Evolutionary conservation across 2,329 filamentous ascomycete species (phyloP), one percentile per base, ranked within the genome.

Genomic region (Diaporthe caulivora): DNA sequence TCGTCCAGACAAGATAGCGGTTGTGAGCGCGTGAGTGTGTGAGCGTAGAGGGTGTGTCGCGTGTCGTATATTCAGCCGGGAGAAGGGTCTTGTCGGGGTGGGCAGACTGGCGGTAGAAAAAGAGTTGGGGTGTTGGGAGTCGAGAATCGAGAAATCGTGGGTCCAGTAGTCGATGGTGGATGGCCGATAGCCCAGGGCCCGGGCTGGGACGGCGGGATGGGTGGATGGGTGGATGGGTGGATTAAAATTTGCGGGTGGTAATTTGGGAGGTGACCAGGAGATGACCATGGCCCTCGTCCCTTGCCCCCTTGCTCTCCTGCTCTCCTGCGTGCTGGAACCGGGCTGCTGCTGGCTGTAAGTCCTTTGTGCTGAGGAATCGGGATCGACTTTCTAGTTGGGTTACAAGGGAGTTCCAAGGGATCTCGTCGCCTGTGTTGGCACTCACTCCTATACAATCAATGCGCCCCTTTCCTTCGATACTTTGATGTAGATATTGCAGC

Each of bases 181-280:
- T 26, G 58, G 58, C 1, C 42, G 44, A 44, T 62, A 17, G 37
- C 17, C 57, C 37, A 44, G 57, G 24, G 57, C 40, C 37, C 34
- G 34, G 29, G 49, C 42, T n/a, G 44, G 62, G 44, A 51, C 62
- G 47, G 62, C 62, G 62, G 62, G 44, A 65, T 65, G 62, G 60
- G 44, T 51, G 62, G 44, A 65, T 65, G 62, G 60, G 44, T 51
- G 62, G 44, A 65, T 65, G 62, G 60, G 44, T 65, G 62, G 62
- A 65, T 65, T 51, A 37, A 65, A 65, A 51, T 65, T 65, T 65
- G 62, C 44, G 62, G 62, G 62, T 65, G 62, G 62, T 65, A 51
- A 65, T 65, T 65, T 65, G 62, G 34, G 62, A 65, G 44, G 44
- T 37, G 62, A 65, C 62, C 62, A 65, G 34, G 62, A 65, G 44